Evolutionary conservation across 371 early-diverging fungal species (phyloP).

Genomic region (Rhizopus stolonifer): DNA sequence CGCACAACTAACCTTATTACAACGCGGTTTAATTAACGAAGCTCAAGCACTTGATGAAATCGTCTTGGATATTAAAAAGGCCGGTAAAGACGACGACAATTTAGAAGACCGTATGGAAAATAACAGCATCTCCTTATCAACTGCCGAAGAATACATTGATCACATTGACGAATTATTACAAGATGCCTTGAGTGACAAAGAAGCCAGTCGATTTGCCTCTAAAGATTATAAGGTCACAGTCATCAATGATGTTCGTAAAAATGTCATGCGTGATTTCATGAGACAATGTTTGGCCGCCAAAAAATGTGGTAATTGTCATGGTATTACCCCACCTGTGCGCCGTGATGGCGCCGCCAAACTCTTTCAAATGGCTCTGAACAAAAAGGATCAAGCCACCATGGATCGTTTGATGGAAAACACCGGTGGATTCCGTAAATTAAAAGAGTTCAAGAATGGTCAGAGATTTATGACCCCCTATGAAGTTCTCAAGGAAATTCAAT

Average conservation of each 20-base stretch:
- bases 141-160: slow-evolving; percentile 59
- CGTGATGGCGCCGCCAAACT: slow-evolving; percentile 87
- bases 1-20: slow-evolving; percentile 71
- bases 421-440: slow-evolving; percentile 28
- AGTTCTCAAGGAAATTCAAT: slow-evolving; percentile 73
- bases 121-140: slow-evolving; percentile 44
- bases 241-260: slow-evolving; percentile 75
- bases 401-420: slow-evolving; percentile 22
- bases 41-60: slow-evolving; percentile 77
- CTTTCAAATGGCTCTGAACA: slow-evolving; percentile 76
- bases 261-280: slow-evolving; percentile 76
- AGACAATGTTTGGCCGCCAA: slow-evolving; percentile 47
- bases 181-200: slow-evolving; percentile 31
- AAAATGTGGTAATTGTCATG: slow-evolving; percentile 84
- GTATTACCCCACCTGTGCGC: slow-evolving; percentile 77
- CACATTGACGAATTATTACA: slow-evolving; percentile 46
- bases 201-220: slow-evolving; percentile 30
- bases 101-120: slow-evolving; percentile 49
- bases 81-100: slow-evolving; percentile 47
- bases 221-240: slow-evolving; percentile 70
- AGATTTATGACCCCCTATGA: slow-evolving; percentile 77
- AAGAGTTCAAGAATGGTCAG: slow-evolving; percentile 43
- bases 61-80: slow-evolving; percentile 40
- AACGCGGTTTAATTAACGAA: slow-evolving; percentile 79
- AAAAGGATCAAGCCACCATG: slow-evolving; percentile 73